Percentiles rank a stretch among this genome's conserved stretches.
Conservation (phyloP, 192 early-diverging fungal species). For the Coemansia sp. region DNA sequence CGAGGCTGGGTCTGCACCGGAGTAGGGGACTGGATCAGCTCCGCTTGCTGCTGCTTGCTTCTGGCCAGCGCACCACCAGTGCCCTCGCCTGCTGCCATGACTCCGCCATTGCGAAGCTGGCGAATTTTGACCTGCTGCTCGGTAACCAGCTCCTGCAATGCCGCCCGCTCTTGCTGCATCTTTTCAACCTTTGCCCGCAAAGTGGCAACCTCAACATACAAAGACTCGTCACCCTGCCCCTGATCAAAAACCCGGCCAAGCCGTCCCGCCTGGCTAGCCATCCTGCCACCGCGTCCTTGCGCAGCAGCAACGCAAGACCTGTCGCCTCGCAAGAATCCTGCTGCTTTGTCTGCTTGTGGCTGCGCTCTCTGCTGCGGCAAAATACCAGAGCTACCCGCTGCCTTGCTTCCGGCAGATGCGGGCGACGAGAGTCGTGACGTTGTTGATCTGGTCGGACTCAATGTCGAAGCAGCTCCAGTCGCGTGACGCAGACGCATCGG, state of each 20-base stretch:
- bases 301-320: background rate
- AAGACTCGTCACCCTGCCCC: slow-evolving; percentile 18
- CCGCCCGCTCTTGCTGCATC: slow-evolving; percentile 37
- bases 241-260: slow-evolving; percentile 1
- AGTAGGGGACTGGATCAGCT: too few relatives aligned
- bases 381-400: background rate
- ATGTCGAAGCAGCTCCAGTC: background rate
- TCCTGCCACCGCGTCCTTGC: background rate
- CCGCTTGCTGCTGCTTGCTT: background rate
- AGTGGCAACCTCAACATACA: slow-evolving; percentile 35
- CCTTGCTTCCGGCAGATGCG: background rate
- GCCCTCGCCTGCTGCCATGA: background rate
- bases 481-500: slow-evolving; percentile 53
- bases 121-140: slow-evolving; percentile 50
- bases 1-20: background rate
- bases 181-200: slow-evolving; percentile 33
- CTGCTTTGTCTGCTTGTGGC: background rate
- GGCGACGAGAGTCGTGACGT: background rate
- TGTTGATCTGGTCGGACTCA: background rate
- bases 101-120: slow-evolving; percentile 26
- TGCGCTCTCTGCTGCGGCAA: background rate
- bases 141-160: slow-evolving; percentile 48
- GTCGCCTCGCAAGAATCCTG: background rate
- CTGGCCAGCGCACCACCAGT: too few relatives aligned
- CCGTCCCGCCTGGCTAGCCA: background rate